These are phyloP conservation scores for Bretschneidera sinensis DNA, from an alignment of 345 rosid genomes.

Conservation along the genomic window DNA sequence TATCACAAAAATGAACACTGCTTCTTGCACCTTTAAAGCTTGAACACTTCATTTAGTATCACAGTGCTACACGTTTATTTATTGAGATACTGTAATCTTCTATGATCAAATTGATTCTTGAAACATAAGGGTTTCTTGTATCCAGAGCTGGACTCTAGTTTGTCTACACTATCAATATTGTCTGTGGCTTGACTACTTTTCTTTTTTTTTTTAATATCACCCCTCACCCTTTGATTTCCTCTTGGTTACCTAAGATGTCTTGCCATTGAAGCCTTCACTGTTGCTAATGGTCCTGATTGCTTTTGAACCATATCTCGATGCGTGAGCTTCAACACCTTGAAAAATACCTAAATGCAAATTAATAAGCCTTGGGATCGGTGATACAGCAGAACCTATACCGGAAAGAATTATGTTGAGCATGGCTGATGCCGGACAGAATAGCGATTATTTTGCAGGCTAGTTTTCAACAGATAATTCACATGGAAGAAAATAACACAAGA, in stretches of 20 bases:
- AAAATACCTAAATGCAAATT: slow-evolving; percentile 50
- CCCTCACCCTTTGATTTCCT: slow-evolving; percentile 2
- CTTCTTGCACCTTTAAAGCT: no score
- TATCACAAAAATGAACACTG: no score
- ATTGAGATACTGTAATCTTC: not conserved
- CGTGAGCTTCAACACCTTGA: slow-evolving; percentile 51
- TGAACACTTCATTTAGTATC: not conserved
- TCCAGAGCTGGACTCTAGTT: not conserved
- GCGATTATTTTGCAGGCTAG: no score
- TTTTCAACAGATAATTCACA: no score
- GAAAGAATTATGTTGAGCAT: slow-evolving; percentile 45
- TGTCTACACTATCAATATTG: not conserved
- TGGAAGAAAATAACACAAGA: no score
- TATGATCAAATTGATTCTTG: slow-evolving; percentile 4
- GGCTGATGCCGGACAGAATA: no score
- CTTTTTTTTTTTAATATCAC: no score
- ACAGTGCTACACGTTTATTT: not conserved
- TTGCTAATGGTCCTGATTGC: not conserved
- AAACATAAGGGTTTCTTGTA: not conserved
- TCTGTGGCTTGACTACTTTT: not conserved
- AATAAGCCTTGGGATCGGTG: slow-evolving; percentile 78
- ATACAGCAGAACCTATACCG: slow-evolving; percentile 74
- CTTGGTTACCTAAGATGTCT: not conserved
- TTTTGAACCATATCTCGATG: slow-evolving; percentile 38
- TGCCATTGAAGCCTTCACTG: not conserved